phyloP scores from a whole-genome alignment of 306 rosid genomes.

The Cucurbita moschata region DNA sequence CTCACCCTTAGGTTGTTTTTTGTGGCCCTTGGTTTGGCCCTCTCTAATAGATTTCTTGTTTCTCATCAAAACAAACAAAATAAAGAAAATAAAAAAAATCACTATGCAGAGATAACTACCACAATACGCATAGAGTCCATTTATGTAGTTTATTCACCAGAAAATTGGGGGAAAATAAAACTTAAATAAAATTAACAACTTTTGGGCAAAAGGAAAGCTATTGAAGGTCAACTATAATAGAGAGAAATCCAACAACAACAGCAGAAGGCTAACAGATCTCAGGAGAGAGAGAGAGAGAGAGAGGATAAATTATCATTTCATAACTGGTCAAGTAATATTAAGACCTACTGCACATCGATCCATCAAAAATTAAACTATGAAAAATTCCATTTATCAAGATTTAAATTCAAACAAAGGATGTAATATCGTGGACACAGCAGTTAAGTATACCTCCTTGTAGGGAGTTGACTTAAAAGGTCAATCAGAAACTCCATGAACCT shows the following conservation, averaged over 20 bases:
- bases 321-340: neutral
- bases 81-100: neutral
- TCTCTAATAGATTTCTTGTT: neutral
- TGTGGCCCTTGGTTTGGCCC: neutral
- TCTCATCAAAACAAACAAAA: neutral
- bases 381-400: neutral
- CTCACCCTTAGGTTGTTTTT: neutral
- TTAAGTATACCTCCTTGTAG: constrained; percentile 68
- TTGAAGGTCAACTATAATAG: neutral
- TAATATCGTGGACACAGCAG: neutral
- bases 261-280: neutral
- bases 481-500: constrained; percentile 96
- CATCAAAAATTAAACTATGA: neutral
- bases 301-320: neutral
- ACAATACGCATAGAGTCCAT: neutral
- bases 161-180: neutral
- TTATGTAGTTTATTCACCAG: neutral
- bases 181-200: neutral
- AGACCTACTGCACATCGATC: neutral
- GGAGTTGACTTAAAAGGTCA: constrained; percentile 95
- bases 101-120: neutral
- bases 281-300: neutral
- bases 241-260: neutral
- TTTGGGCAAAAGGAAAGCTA: neutral
- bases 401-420: neutral